These are phyloP conservation scores for Brassica rapa DNA, from an alignment of 345 rosid genomes.

Conservation along the genomic window DNA sequence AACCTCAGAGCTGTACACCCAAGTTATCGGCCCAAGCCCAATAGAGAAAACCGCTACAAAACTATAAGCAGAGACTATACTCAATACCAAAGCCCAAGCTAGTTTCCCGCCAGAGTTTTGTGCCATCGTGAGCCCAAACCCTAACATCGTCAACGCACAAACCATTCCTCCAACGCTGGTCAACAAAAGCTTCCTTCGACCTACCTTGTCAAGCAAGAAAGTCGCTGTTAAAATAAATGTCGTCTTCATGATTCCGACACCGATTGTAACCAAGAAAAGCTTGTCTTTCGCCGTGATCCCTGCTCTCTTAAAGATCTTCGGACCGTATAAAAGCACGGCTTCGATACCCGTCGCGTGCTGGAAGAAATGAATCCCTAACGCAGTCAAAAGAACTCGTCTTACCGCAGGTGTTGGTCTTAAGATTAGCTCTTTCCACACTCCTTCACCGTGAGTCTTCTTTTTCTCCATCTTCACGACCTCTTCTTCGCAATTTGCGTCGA, in stretches of 20 bases:
- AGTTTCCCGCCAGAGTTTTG: slow-evolving; percentile 40
- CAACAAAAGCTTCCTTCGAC: slow-evolving; percentile 65
- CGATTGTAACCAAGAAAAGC: slow-evolving; percentile 75
- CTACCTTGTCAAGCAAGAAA: slow-evolving; percentile 63
- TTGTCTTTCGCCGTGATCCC: slow-evolving; percentile 54
- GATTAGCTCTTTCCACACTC: slow-evolving; percentile 78
- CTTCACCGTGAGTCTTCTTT: slow-evolving; percentile 48
- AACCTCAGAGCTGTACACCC: slow-evolving; percentile 92
- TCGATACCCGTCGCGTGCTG: slow-evolving; percentile 80
- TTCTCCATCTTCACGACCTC: slow-evolving; percentile 42
- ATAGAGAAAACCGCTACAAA: slow-evolving; percentile 67
- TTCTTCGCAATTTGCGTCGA: slow-evolving; percentile 46
- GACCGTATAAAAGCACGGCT: slow-evolving; percentile 75
- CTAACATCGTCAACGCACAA: slow-evolving; percentile 50
- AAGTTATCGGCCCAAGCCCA: slow-evolving; percentile 79
- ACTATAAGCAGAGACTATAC: slow-evolving; percentile 54
- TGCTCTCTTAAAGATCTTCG: slow-evolving; percentile 69
- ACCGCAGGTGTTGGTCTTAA: slow-evolving; percentile 62
- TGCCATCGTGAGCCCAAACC: slow-evolving; percentile 62
- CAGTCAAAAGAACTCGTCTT: slow-evolving; percentile 61
- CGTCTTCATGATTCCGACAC: slow-evolving; percentile 76
- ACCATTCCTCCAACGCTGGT: slow-evolving; percentile 61
- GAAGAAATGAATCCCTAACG: slow-evolving; percentile 80
- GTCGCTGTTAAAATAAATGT: slow-evolving; percentile 54
- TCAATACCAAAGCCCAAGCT: slow-evolving; percentile 59